Evolutionary conservation across 2,329 filamentous ascomycete genomes (phyloP).

Genomic region (Aphanocladium album): DNA sequence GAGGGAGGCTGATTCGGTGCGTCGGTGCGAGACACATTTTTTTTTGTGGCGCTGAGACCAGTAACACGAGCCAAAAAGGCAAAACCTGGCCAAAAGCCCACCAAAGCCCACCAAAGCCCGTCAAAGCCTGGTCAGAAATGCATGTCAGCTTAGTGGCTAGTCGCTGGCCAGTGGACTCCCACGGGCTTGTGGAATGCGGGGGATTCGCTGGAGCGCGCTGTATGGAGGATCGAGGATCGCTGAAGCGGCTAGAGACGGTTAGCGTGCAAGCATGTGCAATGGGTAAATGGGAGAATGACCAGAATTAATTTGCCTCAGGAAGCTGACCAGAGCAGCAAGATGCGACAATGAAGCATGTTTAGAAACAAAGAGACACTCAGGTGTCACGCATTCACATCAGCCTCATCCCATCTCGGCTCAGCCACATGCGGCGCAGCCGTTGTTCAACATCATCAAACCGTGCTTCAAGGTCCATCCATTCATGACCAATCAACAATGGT

Average conservation of each 20-base stretch:
- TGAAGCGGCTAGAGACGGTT: not conserved
- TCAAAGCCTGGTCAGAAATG: slow-evolving; percentile 3
- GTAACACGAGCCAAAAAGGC: slow-evolving; percentile 1
- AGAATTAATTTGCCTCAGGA: no score
- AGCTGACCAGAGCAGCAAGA: no score
- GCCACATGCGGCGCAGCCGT: not conserved
- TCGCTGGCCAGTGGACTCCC: not conserved
- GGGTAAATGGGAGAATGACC: not conserved
- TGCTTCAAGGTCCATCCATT: no score
- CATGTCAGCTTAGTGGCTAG: slow-evolving; percentile 10
- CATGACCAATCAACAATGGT: no score
- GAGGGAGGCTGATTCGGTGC: not conserved
- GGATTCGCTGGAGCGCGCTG: not conserved
- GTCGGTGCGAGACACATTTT: slow-evolving; percentile 4
- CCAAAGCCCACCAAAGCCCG: no score
- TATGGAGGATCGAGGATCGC: not conserved
- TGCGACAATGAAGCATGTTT: not conserved
- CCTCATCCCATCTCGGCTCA: not conserved
- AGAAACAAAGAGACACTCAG: no score
- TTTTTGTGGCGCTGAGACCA: not conserved
- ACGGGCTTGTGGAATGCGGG: not conserved
- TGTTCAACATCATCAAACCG: not conserved
- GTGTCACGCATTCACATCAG: no score
- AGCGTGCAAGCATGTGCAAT: not conserved
- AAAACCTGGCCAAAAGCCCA: not conserved